Conservation (phyloP, 257 asterid species). For the Ilex asprella region DNA sequence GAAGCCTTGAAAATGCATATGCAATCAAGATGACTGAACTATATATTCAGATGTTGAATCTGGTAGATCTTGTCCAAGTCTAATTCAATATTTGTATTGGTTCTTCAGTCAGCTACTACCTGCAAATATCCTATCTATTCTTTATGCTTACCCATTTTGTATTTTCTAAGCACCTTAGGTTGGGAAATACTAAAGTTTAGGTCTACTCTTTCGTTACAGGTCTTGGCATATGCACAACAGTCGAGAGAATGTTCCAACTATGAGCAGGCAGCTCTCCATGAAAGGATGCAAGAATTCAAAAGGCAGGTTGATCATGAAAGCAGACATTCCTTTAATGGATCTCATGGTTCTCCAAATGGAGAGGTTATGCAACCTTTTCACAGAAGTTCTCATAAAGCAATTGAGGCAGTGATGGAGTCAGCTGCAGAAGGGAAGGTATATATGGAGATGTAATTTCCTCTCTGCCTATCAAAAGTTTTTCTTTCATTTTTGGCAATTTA, state of each 20-base stretch:
- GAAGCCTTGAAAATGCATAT: background rate
- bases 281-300: slow-evolving; percentile 71
- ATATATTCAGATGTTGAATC: background rate
- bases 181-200: background rate
- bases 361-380: slow-evolving; percentile 45
- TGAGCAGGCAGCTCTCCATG: slow-evolving; percentile 71
- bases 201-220: slow-evolving; percentile 34
- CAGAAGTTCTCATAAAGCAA: slow-evolving; percentile 63
- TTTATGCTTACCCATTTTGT: slow-evolving; percentile 2
- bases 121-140: background rate
- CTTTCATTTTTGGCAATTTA: background rate
- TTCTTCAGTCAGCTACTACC: too few relatives aligned
- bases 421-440: slow-evolving; percentile 81
- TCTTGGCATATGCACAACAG: slow-evolving; percentile 70
- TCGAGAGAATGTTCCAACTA: slow-evolving; percentile 63
- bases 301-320: slow-evolving; percentile 60
- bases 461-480: background rate
- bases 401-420: slow-evolving; percentile 82
- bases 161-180: background rate
- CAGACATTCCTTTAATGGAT: slow-evolving; percentile 36
- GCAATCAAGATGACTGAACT: background rate
- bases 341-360: slow-evolving; percentile 33
- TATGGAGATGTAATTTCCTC: background rate
- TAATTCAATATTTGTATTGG: too few relatives aligned
- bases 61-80: too few relatives aligned